Base-by-base conservation (phyloP, 176 grass and related monocot species). In the Triticum urartu region DNA sequence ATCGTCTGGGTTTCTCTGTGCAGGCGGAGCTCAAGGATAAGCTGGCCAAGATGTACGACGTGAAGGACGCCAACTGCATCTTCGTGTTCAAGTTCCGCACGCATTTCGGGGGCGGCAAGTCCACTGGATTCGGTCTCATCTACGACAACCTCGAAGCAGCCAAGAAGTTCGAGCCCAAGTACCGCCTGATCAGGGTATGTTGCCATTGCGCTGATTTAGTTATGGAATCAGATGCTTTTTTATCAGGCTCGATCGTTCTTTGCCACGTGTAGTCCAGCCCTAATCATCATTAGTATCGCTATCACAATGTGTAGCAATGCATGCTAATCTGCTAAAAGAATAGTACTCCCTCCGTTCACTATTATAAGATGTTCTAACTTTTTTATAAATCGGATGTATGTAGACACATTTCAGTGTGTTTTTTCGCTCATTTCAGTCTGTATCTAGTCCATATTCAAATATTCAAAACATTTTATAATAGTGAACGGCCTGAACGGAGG, bases 1-100 rank as follows among this genome's bases (percentile, higher is more conserved):
- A 84, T 18, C 0, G 65, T 78, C 73, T 22, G 10, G 20, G 58
- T 32, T 25, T 61, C 1, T 71, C 7, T 35, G 54, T 59, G 86
- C 45, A 95, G 93, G 88, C 83, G 18, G 96, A 98, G 70, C 76
- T 98, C 50, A 98, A 98, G 87, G 96, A 98, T 75, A 94, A 90
- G 64, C 83, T 98, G 72, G 90, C 87, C 11, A 82, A 89, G 71
- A 11, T 95, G 20, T 98, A 95, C 64, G 93, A 94, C 20, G 93
- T 95, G 56, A 98, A 94, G 84, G 96, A 98, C 56, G 14, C 91
- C 11, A 95, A 95, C 92, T 83, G 84, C 72, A 98, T 98, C 79
- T 89, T 98, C 78, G 96, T 95, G 21, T 98, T 98, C 90, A 95
- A 98, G 79, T 98, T 98, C 88, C 91, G 93, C 36, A 98, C 96